Evolutionary conservation across 108 stramenopile species (phyloP).

Genomic region (Skeletonema menzelii): DNA sequence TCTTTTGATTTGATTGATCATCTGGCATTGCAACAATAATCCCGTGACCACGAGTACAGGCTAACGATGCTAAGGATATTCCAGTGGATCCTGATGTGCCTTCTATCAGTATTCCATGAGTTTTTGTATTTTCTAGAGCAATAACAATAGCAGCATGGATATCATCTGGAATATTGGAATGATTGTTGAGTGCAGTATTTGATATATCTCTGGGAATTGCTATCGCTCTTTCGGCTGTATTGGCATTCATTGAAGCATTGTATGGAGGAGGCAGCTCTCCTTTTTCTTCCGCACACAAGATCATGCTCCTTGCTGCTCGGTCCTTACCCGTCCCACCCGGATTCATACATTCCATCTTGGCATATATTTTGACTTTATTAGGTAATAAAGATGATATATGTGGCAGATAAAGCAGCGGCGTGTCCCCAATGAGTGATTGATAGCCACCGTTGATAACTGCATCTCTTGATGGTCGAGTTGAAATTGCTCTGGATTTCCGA

Average conservation of each 20-base stretch:
- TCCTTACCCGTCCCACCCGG: conserved; percentile 95
- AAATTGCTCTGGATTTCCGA: background rate
- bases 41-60: conserved; percentile 79
- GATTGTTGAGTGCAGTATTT: background rate
- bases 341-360: conserved; percentile 85
- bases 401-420: conserved; percentile 44
- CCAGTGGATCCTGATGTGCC: conserved; percentile 97
- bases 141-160: conserved; percentile 47
- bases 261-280: conserved; percentile 59
- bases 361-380: conserved; percentile 60
- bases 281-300: conserved; percentile 68
- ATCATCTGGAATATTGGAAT: conserved; percentile 18
- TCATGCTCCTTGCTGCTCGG: conserved; percentile 87
- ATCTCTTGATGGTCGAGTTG: background rate
- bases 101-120: conserved; percentile 90
- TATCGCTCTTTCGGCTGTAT: background rate
- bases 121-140: conserved; percentile 55
- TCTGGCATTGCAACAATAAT: conserved; percentile 94
- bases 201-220: background rate
- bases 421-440: conserved; percentile 59
- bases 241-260: background rate
- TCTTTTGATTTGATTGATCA: conserved; percentile 92
- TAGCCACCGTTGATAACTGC: conserved; percentile 35
- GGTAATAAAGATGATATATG: conserved; percentile 36
- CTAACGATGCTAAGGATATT: conserved; percentile 88